Percentiles rank a stretch among this genome's conserved stretches.
phyloP scores from a whole-genome alignment of 306 rosid genomes.

The Cicer cuneatum region DNA sequence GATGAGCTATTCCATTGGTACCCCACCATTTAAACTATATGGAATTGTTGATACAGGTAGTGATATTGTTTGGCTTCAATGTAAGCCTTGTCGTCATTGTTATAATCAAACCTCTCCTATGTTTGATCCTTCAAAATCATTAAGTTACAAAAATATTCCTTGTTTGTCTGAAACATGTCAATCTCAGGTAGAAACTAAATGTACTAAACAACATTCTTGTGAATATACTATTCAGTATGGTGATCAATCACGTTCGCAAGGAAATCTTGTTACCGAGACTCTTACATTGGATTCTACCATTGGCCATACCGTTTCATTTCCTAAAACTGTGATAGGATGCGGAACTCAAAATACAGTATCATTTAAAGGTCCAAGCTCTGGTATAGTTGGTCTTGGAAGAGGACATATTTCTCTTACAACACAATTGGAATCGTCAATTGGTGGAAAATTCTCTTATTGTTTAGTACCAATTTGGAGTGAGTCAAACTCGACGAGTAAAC shows the following conservation, averaged over 20 bases:
- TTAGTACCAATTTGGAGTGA: constrained; percentile 36
- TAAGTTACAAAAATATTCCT: not conserved
- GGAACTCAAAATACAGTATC: not conserved
- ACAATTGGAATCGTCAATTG: constrained; percentile 43
- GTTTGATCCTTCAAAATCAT: too few relatives aligned
- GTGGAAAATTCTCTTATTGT: constrained; percentile 63
- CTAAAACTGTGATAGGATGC: constrained; percentile 54
- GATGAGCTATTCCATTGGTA: constrained; percentile 50
- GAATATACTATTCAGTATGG: constrained; percentile 43
- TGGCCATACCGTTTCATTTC: constrained; percentile 36
- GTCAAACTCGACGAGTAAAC: not conserved
- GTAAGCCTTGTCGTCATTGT: too few relatives aligned
- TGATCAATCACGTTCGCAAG: constrained; percentile 42
- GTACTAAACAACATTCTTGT: constrained; percentile 16
- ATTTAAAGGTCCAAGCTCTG: constrained; percentile 36
- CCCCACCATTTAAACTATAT: constrained; percentile 49
- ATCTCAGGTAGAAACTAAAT: accelerated
- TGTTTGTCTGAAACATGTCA: not conserved
- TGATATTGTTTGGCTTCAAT: constrained; percentile 54
- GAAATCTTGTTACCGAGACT: constrained; percentile 48
- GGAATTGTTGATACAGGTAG: constrained; percentile 66
- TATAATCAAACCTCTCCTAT: too few relatives aligned
- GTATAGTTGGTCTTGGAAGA: constrained; percentile 61
- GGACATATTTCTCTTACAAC: constrained; percentile 47
- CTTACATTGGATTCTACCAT: too few relatives aligned